Evolutionary conservation across 1,284 basidiomycete genomes (phyloP).

Genomic region (Chalciporus sp.): DNA sequence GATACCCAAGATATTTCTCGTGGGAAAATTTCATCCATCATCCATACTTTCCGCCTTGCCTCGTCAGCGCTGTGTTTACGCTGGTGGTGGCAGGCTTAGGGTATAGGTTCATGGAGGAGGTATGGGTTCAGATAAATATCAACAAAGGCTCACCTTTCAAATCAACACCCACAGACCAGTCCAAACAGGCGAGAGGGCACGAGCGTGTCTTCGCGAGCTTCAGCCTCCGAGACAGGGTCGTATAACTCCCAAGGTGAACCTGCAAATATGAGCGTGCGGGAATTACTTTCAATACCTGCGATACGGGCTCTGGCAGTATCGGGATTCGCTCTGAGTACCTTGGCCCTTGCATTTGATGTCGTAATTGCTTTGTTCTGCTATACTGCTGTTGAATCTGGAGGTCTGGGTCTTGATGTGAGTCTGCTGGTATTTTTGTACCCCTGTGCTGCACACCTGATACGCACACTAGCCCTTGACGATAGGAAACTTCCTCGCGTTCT

Average conservation of each 20-base stretch:
- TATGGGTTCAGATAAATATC: constrained; percentile 21
- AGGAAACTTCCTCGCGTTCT: constrained; percentile 18
- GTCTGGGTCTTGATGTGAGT: constrained; percentile 22
- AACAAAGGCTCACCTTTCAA: neutral
- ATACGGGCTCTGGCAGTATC: constrained; percentile 54
- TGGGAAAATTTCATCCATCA: constrained; percentile 44
- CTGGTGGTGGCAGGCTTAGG: constrained; percentile 43
- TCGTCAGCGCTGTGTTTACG: constrained; percentile 43
- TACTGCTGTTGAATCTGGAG: constrained; percentile 17
- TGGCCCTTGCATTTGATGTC: constrained; percentile 25
- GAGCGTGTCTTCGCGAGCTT: neutral
- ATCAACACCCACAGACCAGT: constrained; percentile 36
- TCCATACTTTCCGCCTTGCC: constrained; percentile 60
- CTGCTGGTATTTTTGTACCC: neutral
- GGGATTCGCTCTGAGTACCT: constrained; percentile 45
- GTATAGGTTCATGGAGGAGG: constrained; percentile 55
- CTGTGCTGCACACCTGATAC: too few relatives aligned
- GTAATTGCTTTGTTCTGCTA: constrained; percentile 25
- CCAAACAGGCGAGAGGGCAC: constrained; percentile 35
- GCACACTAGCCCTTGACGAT: constrained; percentile 18
- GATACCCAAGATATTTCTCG: constrained; percentile 47
- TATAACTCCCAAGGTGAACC: neutral
- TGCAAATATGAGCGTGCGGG: constrained; percentile 25
- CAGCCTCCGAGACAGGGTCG: neutral
- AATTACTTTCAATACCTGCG: constrained; percentile 49